Evolutionary conservation across 129 eudicot species (phyloP).

Genomic region (Ambrosia trifida): DNA sequence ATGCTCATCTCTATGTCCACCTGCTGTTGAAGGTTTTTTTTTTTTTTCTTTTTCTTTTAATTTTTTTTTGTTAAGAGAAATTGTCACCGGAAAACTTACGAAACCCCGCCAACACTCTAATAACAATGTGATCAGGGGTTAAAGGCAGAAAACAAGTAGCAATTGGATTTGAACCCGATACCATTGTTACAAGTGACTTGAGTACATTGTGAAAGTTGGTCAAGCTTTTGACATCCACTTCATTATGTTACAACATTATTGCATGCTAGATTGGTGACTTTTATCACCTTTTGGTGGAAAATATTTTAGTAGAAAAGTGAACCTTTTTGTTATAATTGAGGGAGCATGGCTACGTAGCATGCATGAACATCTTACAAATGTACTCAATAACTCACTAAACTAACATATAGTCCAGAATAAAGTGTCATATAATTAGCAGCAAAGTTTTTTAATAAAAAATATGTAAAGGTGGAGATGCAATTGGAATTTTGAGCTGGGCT

Average conservation of each 20-base stretch:
- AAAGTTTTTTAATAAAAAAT: not conserved
- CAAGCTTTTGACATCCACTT: conserved; percentile 18
- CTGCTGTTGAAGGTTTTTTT: too few relatives aligned
- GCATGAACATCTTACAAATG: conserved; percentile 26
- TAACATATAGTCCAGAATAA: conserved; percentile 36
- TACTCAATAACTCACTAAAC: conserved; percentile 12
- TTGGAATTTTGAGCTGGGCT: conserved; percentile 42
- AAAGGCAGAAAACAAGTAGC: not conserved
- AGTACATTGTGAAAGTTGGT: too few relatives aligned
- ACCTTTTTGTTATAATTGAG: conserved; percentile 22
- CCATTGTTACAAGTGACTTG: not conserved
- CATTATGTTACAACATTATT: conserved; percentile 21
- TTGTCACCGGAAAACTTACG: too few relatives aligned
- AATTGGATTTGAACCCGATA: not conserved
- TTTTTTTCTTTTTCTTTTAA: too few relatives aligned
- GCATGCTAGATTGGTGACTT: conserved; percentile 21
- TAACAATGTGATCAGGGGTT: too few relatives aligned
- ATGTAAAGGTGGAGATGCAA: conserved; percentile 30
- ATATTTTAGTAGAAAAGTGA: conserved; percentile 17
- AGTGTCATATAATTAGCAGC: conserved; percentile 13
- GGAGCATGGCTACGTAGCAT: conserved; percentile 27
- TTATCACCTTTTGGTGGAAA: conserved; percentile 18
- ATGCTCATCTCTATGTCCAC: too few relatives aligned
- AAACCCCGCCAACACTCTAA: too few relatives aligned
- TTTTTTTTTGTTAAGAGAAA: too few relatives aligned